A percentile compares a stretch with the other conserved stretches of the same genome.
Conservation (phyloP, 768 basidiomycete genomes). For the Mycena metata region DNA sequence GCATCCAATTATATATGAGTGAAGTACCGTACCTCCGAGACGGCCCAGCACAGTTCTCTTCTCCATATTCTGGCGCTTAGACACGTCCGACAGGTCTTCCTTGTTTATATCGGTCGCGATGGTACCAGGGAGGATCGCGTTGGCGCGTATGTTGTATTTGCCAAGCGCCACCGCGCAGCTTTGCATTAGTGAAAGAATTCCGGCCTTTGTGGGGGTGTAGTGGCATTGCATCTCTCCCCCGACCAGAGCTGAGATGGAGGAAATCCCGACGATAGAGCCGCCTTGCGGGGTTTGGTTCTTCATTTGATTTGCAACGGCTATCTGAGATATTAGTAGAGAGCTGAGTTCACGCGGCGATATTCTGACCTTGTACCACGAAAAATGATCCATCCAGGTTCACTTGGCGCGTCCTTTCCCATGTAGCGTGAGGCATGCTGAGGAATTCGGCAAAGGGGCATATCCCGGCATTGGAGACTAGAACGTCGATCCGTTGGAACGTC, state of each 20-base stretch:
- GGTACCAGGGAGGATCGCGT: conserved; percentile 81
- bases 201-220: conserved; percentile 87
- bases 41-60: conserved; percentile 75
- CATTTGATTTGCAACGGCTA: conserved; percentile 83
- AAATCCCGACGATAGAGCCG: conserved; percentile 81
- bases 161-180: conserved; percentile 83
- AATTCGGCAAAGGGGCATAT: conserved; percentile 87
- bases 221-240: conserved; percentile 83
- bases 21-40: conserved; percentile 64
- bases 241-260: conserved; percentile 84
- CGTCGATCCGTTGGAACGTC: conserved; percentile 75
- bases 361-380: conserved; percentile 72
- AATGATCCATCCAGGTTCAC: conserved; percentile 86
- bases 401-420: conserved; percentile 75
- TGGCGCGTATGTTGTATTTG: conserved; percentile 81
- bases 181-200: conserved; percentile 84
- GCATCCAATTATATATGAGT: background rate
- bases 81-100: conserved; percentile 73
- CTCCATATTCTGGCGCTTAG: conserved; percentile 73
- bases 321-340: conserved; percentile 22
- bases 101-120: conserved; percentile 85
- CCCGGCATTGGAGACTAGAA: conserved; percentile 62
- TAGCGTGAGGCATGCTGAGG: conserved; percentile 72
- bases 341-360: background rate
- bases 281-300: conserved; percentile 75